Evolutionary conservation across 805 yeast species (phyloP).

Genomic region (Yarrowia bubula): DNA sequence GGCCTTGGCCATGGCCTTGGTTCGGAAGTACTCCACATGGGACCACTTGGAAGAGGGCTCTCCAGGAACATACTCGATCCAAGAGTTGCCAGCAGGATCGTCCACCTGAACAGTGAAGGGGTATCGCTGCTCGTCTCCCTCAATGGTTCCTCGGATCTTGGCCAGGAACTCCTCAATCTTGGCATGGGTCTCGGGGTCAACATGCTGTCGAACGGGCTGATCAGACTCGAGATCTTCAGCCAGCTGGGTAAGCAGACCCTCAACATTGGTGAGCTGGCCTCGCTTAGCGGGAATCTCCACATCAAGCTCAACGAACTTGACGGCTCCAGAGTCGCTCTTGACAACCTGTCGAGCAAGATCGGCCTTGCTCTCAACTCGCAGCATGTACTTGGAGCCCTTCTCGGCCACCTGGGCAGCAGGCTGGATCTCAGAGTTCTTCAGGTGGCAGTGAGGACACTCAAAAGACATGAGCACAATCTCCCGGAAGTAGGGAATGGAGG

Average conservation of each 20-base stretch:
- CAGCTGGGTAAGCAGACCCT: conserved; percentile 84
- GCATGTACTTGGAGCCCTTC: conserved; percentile 72
- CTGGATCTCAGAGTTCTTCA: conserved; percentile 88
- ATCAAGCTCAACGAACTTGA: conserved; percentile 78
- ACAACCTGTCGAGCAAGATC: conserved; percentile 91
- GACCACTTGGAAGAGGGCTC: conserved; percentile 91
- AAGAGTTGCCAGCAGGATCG: conserved; percentile 97
- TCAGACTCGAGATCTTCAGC: conserved; percentile 73
- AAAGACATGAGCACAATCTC: conserved; percentile 93
- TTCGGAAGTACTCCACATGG: conserved; percentile 72
- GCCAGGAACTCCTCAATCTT: conserved; percentile 68
- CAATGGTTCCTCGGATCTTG: conserved; percentile 57
- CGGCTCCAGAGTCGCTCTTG: conserved; percentile 81
- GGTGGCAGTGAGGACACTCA: conserved; percentile 91
- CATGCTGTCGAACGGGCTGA: conserved; percentile 72
- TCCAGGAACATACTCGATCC: conserved; percentile 87
- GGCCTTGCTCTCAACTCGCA: conserved; percentile 62
- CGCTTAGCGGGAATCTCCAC: conserved; percentile 93
- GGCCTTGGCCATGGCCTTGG: conserved; percentile 82
- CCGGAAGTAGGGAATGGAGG: conserved; percentile 86
- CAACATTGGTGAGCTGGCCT: conserved; percentile 90
- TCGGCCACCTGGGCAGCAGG: conserved; percentile 92
- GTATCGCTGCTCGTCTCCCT: conserved; percentile 63
- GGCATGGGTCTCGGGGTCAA: conserved; percentile 70
- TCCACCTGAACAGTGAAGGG: conserved; percentile 80